A percentile compares a stretch with the other conserved stretches of the same genome.
Conservation (phyloP, 192 early-diverging fungal genomes). For the Gamsiella multidivaricata region DNA sequence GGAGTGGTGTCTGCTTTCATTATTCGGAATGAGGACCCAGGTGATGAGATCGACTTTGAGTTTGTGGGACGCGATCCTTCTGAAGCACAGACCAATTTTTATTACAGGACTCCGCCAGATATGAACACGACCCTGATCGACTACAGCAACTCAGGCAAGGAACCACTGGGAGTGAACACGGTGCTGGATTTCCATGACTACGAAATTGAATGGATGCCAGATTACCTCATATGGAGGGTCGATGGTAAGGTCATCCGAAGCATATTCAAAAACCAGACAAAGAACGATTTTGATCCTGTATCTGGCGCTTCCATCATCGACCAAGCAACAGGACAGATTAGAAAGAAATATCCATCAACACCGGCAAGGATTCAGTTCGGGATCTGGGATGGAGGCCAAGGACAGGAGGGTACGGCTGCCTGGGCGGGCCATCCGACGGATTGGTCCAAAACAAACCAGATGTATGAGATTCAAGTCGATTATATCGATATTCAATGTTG, state of each 20-base stretch:
- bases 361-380: constrained; percentile 66
- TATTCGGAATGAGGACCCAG: constrained; percentile 36
- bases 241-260: constrained; percentile 59
- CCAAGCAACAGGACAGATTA: background rate
- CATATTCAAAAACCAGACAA: constrained; percentile 46
- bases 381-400: constrained; percentile 74
- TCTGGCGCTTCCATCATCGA: constrained; percentile 4
- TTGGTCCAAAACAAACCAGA: constrained; percentile 61
- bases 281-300: constrained; percentile 8
- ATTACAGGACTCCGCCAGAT: constrained; percentile 50
- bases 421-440: constrained; percentile 71
- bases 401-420: constrained; percentile 55
- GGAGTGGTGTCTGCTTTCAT: constrained; percentile 74
- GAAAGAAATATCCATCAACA: constrained; percentile 63
- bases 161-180: constrained; percentile 50
- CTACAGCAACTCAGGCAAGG: constrained; percentile 63
- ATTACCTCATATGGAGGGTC: constrained; percentile 62
- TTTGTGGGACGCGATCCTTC: constrained; percentile 62
- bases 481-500: constrained; percentile 54
- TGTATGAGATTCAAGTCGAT: constrained; percentile 54
- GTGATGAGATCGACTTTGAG: constrained; percentile 78
- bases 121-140: constrained; percentile 58
- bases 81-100: constrained; percentile 73
- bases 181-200: constrained; percentile 61
- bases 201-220: constrained; percentile 68